phyloP scores from a whole-genome alignment of 2,329 filamentous ascomycete genomes.

The Hypoxylon sp. region DNA sequence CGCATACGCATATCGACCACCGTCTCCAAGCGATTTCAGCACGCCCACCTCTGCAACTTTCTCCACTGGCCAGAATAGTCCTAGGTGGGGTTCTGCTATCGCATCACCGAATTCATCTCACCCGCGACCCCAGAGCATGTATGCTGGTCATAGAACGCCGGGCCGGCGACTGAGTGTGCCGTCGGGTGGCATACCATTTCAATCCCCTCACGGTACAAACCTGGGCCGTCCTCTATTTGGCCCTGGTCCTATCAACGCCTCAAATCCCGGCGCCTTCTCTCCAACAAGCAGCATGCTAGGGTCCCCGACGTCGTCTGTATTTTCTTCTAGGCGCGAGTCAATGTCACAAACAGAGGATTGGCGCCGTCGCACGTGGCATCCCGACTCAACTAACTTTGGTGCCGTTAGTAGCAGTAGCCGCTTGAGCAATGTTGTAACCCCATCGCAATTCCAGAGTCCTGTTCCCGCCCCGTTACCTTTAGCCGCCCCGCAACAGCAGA shows the following conservation, averaged over 20 bases:
- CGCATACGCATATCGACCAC: slow-evolving; percentile 75
- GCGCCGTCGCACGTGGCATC: slow-evolving; percentile 92
- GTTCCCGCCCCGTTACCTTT: slow-evolving; percentile 67
- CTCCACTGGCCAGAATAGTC: slow-evolving; percentile 82
- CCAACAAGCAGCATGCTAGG: slow-evolving; percentile 73
- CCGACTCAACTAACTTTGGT: slow-evolving; percentile 77
- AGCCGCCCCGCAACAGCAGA: slow-evolving; percentile 64
- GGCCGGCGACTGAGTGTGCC: slow-evolving; percentile 87
- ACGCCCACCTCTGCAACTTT: slow-evolving; percentile 89
- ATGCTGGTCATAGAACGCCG: slow-evolving; percentile 75
- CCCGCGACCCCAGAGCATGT: slow-evolving; percentile 80
- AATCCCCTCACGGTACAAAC: slow-evolving; percentile 71
- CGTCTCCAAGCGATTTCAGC: slow-evolving; percentile 81
- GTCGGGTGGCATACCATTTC: slow-evolving; percentile 81
- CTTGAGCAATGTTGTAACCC: slow-evolving; percentile 81
- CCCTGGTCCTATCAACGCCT: slow-evolving; percentile 69
- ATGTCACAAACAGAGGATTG: slow-evolving; percentile 77
- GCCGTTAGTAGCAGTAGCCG: slow-evolving; percentile 77
- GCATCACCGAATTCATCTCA: slow-evolving; percentile 81
- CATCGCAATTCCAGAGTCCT: slow-evolving; percentile 69
- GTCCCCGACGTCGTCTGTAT: slow-evolving; percentile 76
- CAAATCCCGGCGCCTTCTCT: slow-evolving; percentile 69
- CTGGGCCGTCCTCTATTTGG: slow-evolving; percentile 70
- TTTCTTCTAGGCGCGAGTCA: slow-evolving; percentile 77
- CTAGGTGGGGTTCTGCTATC: slow-evolving; percentile 77